Conservation (phyloP, 805 yeast genomes). For the Tetrapisispora namnaoensis region DNA sequence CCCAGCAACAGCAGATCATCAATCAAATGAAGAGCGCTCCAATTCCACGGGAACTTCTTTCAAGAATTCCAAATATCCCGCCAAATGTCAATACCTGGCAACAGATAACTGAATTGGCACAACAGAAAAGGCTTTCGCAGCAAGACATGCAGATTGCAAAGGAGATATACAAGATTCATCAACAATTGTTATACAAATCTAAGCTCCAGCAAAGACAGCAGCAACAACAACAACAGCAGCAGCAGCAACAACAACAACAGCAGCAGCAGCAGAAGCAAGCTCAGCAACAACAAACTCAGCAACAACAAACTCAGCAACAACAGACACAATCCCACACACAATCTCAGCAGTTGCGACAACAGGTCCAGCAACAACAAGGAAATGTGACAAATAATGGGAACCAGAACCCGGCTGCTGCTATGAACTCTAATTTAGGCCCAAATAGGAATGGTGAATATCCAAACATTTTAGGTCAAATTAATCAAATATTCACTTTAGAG, state of each 20-base stretch:
- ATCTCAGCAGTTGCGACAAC: slow-evolving; percentile 9
- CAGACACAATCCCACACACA: slow-evolving; percentile 5
- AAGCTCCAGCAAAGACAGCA: slow-evolving; percentile 32
- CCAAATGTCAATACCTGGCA: slow-evolving; percentile 75
- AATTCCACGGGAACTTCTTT: slow-evolving; percentile 32
- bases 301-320: slow-evolving; percentile 4
- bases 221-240: slow-evolving; percentile 20
- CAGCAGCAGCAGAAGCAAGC: too few species aligned
- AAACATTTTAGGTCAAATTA: slow-evolving; percentile 26
- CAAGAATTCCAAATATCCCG: slow-evolving; percentile 35
- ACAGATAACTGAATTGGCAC: slow-evolving; percentile 25
- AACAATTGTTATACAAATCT: slow-evolving; percentile 42
- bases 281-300: too few species aligned
- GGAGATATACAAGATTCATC: slow-evolving; percentile 50
- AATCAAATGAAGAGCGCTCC: slow-evolving; percentile 51
- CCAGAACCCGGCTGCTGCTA: slow-evolving; percentile 19
- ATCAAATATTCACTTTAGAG: slow-evolving; percentile 28
- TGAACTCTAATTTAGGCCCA: slow-evolving; percentile 20
- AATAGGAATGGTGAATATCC: slow-evolving; percentile 26
- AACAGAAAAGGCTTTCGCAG: slow-evolving; percentile 27
- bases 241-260: slow-evolving; percentile 15
- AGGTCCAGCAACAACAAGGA: not conserved
- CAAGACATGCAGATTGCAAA: slow-evolving; percentile 25
- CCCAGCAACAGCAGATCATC: slow-evolving; percentile 26
- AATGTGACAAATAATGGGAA: slow-evolving; percentile 8